A percentile compares a stretch with the other conserved stretches of the same genome.
Conservation (phyloP, 371 early-diverging fungal species). For the Mucor indicus region DNA sequence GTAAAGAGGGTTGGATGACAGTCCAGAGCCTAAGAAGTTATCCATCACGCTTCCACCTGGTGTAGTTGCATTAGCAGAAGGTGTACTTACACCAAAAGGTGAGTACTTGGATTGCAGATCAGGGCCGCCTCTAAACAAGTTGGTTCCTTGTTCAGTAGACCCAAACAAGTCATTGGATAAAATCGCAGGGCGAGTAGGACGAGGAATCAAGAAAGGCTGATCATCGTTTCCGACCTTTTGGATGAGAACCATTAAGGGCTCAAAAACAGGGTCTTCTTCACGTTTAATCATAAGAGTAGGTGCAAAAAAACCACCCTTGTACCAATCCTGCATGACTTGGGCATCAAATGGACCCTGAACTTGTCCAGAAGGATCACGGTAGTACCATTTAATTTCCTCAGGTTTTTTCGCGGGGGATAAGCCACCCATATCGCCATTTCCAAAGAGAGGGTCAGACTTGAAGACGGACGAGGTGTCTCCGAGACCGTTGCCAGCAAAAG, state of each 20-base stretch:
- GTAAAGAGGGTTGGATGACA: conserved; percentile 7
- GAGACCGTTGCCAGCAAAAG: conserved; percentile 4
- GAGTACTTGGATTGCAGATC: conserved; percentile 23
- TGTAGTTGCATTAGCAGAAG: conserved; percentile 12
- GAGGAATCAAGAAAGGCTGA: conserved; percentile 59
- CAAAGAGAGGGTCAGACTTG: conserved; percentile 5
- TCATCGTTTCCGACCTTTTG: conserved; percentile 61
- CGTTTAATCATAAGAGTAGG: conserved; percentile 67
- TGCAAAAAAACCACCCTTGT: conserved; percentile 76
- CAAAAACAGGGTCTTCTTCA: conserved; percentile 70
- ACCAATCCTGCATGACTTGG: conserved; percentile 87
- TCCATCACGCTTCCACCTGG: conserved; percentile 17
- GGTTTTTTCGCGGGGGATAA: conserved; percentile 21
- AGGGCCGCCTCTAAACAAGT: conserved; percentile 11
- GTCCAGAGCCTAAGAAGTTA: conserved; percentile 5
- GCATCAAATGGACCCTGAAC: conserved; percentile 81
- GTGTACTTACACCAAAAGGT: conserved; percentile 22
- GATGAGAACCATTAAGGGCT: conserved; percentile 62
- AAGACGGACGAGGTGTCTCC: too few species aligned
- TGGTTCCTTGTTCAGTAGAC: background rate
- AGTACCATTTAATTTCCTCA: conserved; percentile 67
- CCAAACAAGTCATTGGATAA: conserved; percentile 21
- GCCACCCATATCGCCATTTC: conserved; percentile 8
- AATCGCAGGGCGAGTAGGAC: conserved; percentile 8
- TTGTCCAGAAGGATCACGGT: conserved; percentile 77